Evolutionary conservation across 2,329 filamentous ascomycete genomes (phyloP), one percentile per base, ranked within the genome.

Genomic region (Fusarium luffae): DNA sequence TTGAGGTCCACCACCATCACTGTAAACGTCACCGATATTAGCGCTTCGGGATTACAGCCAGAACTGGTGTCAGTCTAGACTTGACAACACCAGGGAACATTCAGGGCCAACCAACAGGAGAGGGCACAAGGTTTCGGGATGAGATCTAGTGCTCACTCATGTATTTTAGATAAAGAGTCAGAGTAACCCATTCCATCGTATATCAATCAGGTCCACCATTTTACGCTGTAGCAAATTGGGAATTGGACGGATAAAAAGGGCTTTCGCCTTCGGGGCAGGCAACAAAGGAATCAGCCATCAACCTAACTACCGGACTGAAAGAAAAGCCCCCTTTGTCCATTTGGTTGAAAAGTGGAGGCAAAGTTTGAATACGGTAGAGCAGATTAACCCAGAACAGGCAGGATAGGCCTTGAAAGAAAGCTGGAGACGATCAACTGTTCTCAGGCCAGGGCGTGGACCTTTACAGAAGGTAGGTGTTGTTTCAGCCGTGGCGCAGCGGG

Each of bases 401-500:
- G 50, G 34, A 37, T 5, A 34, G 32, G 16, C 34, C 34, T 37
- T n/a, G 34, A n/a, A n/a, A 37, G 16, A 10, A 11, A 37, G 32
- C 32, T 37, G 34, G 49, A 21, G 42, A 43, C 48, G 57, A 69
- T 65, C 59, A 34, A 47, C 51, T 55, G 23, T 41, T 48, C 30
- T 37, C 34, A 37, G 28, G 34, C 18, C 25, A 63, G 52, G 51
- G 61, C 19, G 21, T 54, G 32, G 34, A 40, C 48, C 21, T n/a
- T n/a, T 40, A 19, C 12, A 23, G 14, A 16, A 30, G 46, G 28
- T 23, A n/a, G 32, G 13, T 27, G 51, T 50, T 56, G 67, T 70
- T 70, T 59, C 67, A 70, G 52, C 25, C 46, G 54, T 50, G 66
- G 62, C 44, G 55, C 41, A 59, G 51, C 27, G 21, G 46, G 55